These are phyloP conservation scores for Penicillium paradoxum DNA, from an alignment of 495 filamentous ascomycete species.

Conservation along the genomic window DNA sequence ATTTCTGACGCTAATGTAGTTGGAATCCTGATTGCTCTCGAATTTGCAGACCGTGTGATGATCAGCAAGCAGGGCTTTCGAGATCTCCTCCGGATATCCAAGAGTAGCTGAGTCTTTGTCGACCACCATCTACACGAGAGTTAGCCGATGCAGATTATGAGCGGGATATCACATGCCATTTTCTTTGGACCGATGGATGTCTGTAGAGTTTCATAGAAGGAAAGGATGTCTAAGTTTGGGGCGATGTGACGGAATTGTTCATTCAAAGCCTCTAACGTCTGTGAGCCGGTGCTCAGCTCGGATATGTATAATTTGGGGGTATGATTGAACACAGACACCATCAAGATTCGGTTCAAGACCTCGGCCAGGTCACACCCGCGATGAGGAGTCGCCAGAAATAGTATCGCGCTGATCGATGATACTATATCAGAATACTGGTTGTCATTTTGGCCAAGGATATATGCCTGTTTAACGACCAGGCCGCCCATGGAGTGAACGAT, in stretches of 20 bases:
- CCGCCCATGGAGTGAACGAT: slow-evolving; percentile 9
- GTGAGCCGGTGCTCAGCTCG: background rate
- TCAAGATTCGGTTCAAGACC: background rate
- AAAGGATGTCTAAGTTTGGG: background rate
- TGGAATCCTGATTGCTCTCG: background rate
- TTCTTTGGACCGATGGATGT: background rate
- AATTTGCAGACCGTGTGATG: slow-evolving; percentile 7
- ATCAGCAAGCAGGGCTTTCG: slow-evolving; percentile 1
- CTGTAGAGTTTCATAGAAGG: slow-evolving; percentile 5
- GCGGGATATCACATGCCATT: background rate
- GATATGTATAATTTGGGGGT: background rate
- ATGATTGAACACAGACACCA: background rate
- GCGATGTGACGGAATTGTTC: slow-evolving; percentile 7
- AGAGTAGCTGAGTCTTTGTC: background rate
- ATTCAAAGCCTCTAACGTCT: background rate
- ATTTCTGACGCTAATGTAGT: background rate
- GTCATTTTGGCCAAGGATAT: slow-evolving; percentile 1
- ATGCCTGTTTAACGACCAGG: slow-evolving; percentile 4
- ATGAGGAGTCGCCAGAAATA: slow-evolving; percentile 9
- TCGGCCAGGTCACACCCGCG: slow-evolving; percentile 5
- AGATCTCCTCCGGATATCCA: slow-evolving; percentile 5
- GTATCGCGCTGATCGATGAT: background rate
- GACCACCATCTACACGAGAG: background rate
- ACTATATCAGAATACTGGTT: background rate
- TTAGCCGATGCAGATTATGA: background rate